A percentile compares a stretch with the other conserved stretches of the same genome.
These are phyloP conservation scores for Conticribra guillardii DNA, from an alignment of 108 stramenopile genomes.

Conservation along the genomic window DNA sequence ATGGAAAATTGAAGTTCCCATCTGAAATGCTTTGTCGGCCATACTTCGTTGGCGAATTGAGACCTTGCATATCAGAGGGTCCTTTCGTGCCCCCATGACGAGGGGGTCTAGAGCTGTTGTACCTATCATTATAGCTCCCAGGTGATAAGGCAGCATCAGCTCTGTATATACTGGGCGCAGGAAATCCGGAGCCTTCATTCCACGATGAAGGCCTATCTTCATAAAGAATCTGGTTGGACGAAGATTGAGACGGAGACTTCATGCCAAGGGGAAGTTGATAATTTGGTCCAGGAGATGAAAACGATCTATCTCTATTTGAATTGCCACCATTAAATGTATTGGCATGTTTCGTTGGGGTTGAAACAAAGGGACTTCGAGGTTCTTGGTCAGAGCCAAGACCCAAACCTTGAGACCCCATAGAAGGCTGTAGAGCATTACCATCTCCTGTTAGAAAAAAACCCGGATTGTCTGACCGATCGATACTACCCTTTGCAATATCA, in stretches of 20 bases:
- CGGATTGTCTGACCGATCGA: constrained; percentile 13
- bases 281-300: constrained; percentile 42
- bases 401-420: constrained; percentile 10
- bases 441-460: constrained; percentile 8
- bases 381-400: not conserved
- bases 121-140: constrained; percentile 29
- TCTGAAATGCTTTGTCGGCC: constrained; percentile 31
- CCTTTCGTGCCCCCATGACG: constrained; percentile 36
- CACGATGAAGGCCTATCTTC: constrained; percentile 44
- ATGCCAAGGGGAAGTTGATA: constrained; percentile 32
- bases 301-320: constrained; percentile 37
- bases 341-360: constrained; percentile 16
- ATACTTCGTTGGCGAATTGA: not conserved
- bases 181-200: constrained; percentile 35
- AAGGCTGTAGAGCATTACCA: constrained; percentile 1
- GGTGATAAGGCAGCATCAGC: constrained; percentile 19
- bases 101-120: constrained; percentile 47
- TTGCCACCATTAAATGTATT: constrained; percentile 14
- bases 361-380: constrained; percentile 17
- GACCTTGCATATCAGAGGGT: constrained; percentile 18
- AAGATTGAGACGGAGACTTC: constrained; percentile 27
- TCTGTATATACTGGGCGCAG: constrained; percentile 23
- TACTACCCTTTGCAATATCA: constrained; percentile 2
- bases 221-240: constrained; percentile 28
- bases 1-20: constrained; percentile 37